Conservation (phyloP, 306 rosid genomes). For the Datisca glomerata region DNA sequence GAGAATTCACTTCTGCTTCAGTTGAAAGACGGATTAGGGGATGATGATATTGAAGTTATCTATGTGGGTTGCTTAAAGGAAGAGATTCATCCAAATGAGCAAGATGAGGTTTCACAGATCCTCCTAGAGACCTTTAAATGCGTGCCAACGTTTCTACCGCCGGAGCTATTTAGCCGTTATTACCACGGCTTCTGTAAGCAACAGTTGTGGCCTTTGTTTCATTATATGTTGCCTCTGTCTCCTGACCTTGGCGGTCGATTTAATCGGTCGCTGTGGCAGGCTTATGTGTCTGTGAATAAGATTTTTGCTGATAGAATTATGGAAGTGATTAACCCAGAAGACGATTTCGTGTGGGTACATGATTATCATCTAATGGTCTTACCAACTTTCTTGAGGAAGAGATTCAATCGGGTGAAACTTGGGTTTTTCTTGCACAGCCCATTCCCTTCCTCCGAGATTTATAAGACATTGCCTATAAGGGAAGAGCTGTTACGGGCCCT, state of each 20-base stretch:
- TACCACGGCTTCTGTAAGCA: slow-evolving; percentile 88
- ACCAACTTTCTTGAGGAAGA: slow-evolving; percentile 78
- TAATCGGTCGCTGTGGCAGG: slow-evolving; percentile 64
- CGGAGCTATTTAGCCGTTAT: slow-evolving; percentile 44
- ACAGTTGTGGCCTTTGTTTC: too few relatives aligned
- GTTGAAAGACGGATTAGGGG: slow-evolving; percentile 73
- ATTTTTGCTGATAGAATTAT: slow-evolving; percentile 74
- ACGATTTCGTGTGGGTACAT: slow-evolving; percentile 79
- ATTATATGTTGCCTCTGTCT: slow-evolving; percentile 69
- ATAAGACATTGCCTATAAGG: too few relatives aligned
- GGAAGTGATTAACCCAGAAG: slow-evolving; percentile 89
- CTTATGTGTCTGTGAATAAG: slow-evolving; percentile 69
- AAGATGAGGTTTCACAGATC: slow-evolving; percentile 70
- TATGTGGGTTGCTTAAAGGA: slow-evolving; percentile 76
- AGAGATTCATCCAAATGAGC: slow-evolving; percentile 55
- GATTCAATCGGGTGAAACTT: slow-evolving; percentile 62
- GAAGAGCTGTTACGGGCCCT: slow-evolving; percentile 83
- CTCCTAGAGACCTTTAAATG: slow-evolving; percentile 58
- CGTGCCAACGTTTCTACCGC: slow-evolving; percentile 65
- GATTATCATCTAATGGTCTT: slow-evolving; percentile 84
- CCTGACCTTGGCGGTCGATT: slow-evolving; percentile 77
- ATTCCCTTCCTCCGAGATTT: too few relatives aligned
- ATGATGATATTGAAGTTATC: slow-evolving; percentile 57
- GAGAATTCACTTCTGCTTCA: slow-evolving; percentile 68
- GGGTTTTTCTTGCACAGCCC: too few relatives aligned